Base-by-base conservation (phyloP, 179 eudicot species). In the Silene vulgaris region DNA sequence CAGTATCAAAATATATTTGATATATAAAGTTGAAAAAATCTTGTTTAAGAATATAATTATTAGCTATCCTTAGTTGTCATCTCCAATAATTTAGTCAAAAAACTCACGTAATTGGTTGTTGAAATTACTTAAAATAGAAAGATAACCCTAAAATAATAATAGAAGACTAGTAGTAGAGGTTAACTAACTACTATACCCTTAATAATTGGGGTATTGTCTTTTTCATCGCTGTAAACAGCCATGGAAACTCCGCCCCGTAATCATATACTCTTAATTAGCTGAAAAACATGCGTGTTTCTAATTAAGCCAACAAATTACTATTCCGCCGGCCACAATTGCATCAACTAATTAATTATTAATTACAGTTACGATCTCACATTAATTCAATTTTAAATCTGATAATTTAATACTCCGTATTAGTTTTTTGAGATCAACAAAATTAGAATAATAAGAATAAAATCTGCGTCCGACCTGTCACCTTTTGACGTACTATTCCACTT, bases 241-340 rank as follows among this genome's bases (percentile, higher is more conserved):
- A 69, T 69, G 26, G n/a, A 43, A 69, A 69, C 73, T 45, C 59
- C 32, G 57, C 59, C 73, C 45, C 71, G 70, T 66, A 40, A n/a
- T 30, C 40, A 35, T 35, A 8, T 32, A 60, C 72, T 75, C 32
- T 3, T 3, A 45, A 60, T 45, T 32, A 17, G 35, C 40, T 13
- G 9, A 13, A 32, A 64, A 65, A 73, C 75, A 80, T 80, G 80
- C 80, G 75, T 80, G 80, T 68, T 68, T 5, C 80, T 65, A 35
- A 19, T 76, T 80, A 45, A 71, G 29, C 80, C 57, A 68, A 80
- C 83, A 80, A 77, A 69, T 78, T 68, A 71, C 1, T 2, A n/a
- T 67, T 67, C 13, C 37, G 76, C 48, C 57, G 79, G 61, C 71
- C 75, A 61, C 12, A 61, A 77, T 1, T 1, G 7, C 73, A 21